Evolutionary conservation across 2,329 filamentous ascomycete species (phyloP).

Genomic region (Fusarium sp.): DNA sequence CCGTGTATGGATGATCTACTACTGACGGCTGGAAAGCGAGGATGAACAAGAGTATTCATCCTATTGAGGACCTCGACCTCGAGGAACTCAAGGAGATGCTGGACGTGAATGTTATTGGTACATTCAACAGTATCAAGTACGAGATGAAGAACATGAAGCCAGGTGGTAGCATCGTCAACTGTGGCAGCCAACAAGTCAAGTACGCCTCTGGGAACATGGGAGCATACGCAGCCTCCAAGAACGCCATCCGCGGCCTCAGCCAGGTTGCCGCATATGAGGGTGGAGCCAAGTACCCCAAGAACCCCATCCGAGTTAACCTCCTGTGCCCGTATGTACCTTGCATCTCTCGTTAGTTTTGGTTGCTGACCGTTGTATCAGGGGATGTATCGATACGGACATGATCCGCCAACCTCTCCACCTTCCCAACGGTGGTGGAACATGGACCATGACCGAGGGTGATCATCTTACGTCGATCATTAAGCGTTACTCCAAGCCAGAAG

Average conservation of each 20-base stretch:
- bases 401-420: constrained; percentile 42
- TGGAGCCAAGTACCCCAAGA: constrained; percentile 40
- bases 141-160: constrained; percentile 52
- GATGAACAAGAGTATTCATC: constrained; percentile 43
- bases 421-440: constrained; percentile 37
- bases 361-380: constrained; percentile 16
- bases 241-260: constrained; percentile 45
- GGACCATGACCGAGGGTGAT: constrained; percentile 43
- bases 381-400: constrained; percentile 47
- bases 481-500: constrained; percentile 43
- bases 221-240: constrained; percentile 50
- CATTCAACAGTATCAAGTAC: constrained; percentile 43
- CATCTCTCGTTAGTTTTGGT: rapidly evolving
- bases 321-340: constrained; percentile 32
- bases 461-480: constrained; percentile 43
- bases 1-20: too few species aligned
- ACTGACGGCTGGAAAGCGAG: constrained; percentile 15
- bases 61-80: constrained; percentile 39
- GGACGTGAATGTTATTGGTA: constrained; percentile 41
- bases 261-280: constrained; percentile 44
- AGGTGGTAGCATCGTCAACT: constrained; percentile 61
- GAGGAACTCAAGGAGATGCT: constrained; percentile 40
- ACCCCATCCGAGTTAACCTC: constrained; percentile 41
- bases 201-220: constrained; percentile 50
- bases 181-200: constrained; percentile 57